Evolutionary conservation across 257 asterid species (phyloP), one percentile per base, ranked within the genome.

Genomic region (Penstemon newberryi): DNA sequence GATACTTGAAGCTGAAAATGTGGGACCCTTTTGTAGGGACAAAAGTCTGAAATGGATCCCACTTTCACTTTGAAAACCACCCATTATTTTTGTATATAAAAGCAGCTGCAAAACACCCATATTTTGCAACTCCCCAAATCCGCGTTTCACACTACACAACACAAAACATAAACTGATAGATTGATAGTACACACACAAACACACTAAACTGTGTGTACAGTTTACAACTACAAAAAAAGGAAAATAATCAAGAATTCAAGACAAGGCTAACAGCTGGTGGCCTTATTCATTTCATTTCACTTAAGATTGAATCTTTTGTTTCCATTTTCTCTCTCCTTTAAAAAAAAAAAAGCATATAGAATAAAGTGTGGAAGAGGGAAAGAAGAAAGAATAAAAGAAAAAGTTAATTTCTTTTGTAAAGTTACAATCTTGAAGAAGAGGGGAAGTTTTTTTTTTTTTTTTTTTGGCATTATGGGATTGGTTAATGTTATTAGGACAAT

Each of bases 21-120:
- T 56, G 73, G 73, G 69, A 33, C 60, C 64, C 56, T 5, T 41
- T 7, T 13, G 6, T 68, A 33, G 70, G 51, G 73, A 11, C 74
- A 50, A 66, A 55, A 2, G 71, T 15, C 8, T 3, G 13, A 58
- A 80, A 52, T 4, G 75, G 84, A 81, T 60, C 85, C 84, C 71
- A 56, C 73, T 66, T 6, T 76, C 83, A 65, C 62, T 70, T 69
- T 62, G 71, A 68, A 45, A 85, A 54, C 73, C 69, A 57, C 71
- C 83, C 47, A 8, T 25, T 60, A 33, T 71, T 58, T 15, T 38
- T 12, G 79, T 65, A 75, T 78, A 66, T 81, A 85, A 84, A 84
- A 78, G 83, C 82, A 77, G 87, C 88, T 80, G 81, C 80, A 65
- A 76, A 70, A 77, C 74, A 60, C 78, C 33, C 58, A 56, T 12